These are phyloP conservation scores for Diospyros kaki DNA, from an alignment of 148 eudicot genomes.

Conservation along the genomic window DNA sequence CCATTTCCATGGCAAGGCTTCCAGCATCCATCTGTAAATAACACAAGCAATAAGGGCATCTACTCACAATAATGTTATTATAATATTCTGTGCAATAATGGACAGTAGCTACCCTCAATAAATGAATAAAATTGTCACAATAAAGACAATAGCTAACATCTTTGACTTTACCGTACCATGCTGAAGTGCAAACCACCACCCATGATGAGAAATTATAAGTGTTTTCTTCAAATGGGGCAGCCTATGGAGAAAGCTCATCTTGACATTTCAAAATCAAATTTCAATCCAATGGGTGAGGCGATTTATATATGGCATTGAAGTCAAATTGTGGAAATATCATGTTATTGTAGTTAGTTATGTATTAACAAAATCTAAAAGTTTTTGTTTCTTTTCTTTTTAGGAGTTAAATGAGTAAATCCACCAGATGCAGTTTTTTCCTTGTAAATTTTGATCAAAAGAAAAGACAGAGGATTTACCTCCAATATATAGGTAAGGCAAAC, in stretches of 20 bases:
- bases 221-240: neutral
- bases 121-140: neutral
- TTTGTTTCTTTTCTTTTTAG: neutral
- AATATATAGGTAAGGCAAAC: neutral
- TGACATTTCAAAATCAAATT: neutral
- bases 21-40: conserved; percentile 76
- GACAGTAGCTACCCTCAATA: neutral
- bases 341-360: neutral
- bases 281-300: neutral
- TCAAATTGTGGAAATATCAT: neutral
- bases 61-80: neutral
- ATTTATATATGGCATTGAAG: neutral
- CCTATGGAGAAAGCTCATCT: neutral
- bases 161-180: neutral
- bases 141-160: neutral
- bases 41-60: conserved; percentile 2
- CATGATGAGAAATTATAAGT: neutral
- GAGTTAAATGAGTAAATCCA: neutral
- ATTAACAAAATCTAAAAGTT: neutral
- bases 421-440: neutral
- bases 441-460: neutral
- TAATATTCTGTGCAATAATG: neutral
- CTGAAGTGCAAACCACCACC: neutral
- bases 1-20: conserved; percentile 87
- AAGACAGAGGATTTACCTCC: neutral